Evolutionary conservation across 192 early-diverging fungal genomes (phyloP).

Genomic region (Linnemannia exigua): DNA sequence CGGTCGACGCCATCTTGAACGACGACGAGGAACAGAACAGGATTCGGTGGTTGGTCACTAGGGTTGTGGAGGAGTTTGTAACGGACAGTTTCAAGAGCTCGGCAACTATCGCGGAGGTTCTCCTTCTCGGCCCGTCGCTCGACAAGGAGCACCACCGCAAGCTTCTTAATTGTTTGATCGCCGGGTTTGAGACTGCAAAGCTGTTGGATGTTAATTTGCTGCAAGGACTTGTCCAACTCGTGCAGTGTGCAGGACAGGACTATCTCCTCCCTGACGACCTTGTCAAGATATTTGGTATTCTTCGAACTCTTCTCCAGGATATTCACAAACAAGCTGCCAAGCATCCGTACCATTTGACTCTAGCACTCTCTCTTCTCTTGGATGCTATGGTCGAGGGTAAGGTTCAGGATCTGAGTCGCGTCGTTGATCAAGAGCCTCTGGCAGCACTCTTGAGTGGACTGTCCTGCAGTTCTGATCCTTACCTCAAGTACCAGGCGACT

Average conservation of each 20-base stretch:
- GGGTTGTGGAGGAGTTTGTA: not conserved
- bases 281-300: not conserved
- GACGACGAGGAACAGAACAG: not conserved
- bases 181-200: too few relatives aligned
- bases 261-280: slow-evolving; percentile 7
- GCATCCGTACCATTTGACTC: not conserved
- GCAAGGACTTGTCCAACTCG: not conserved
- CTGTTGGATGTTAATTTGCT: not conserved
- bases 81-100: not conserved
- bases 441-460: not conserved
- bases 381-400: not conserved
- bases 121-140: not conserved
- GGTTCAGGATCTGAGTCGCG: not conserved
- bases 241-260: not conserved
- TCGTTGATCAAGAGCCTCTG: not conserved
- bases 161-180: too few relatives aligned
- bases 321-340: not conserved
- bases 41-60: not conserved
- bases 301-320: not conserved
- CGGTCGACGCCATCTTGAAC: not conserved
- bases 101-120: not conserved
- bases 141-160: not conserved
- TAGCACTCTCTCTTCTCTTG: not conserved
- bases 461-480: not conserved
- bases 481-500: not conserved